Percentiles rank a stretch among this genome's conserved stretches.
These are phyloP conservation scores for Epichloe coenophiala DNA, from an alignment of 2,329 filamentous ascomycete genomes.

Conservation along the genomic window DNA sequence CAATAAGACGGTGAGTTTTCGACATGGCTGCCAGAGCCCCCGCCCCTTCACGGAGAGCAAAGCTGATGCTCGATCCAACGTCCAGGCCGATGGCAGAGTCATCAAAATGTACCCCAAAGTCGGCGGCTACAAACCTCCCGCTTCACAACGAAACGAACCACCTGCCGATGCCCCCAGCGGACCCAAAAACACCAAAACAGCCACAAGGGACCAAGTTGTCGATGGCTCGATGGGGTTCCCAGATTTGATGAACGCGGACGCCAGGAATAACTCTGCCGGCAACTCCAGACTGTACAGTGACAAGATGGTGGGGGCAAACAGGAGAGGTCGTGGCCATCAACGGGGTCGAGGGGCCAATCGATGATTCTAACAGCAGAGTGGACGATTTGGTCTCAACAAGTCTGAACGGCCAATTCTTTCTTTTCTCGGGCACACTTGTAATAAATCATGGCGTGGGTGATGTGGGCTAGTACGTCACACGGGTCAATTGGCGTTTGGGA, in stretches of 20 bases:
- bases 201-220: constrained; percentile 27
- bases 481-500: no score
- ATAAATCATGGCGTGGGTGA: no score
- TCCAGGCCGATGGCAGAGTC: constrained; percentile 57
- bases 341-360: constrained; percentile 6
- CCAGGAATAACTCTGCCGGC: constrained; percentile 9
- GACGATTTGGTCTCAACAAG: neutral
- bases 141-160: constrained; percentile 9
- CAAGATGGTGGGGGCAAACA: constrained; percentile 20
- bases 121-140: constrained; percentile 23
- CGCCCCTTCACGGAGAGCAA: neutral
- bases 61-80: neutral
- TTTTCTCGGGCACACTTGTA: neutral
- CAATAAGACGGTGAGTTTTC: constrained; percentile 53
- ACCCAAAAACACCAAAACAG: constrained; percentile 13
- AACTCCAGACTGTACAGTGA: constrained; percentile 41
- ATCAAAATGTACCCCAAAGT: constrained; percentile 61
- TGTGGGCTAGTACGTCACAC: no score
- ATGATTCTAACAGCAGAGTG: neutral
- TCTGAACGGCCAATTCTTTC: neutral
- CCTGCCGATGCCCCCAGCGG: constrained; percentile 20
- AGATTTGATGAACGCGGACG: constrained; percentile 27
- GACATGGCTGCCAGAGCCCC: neutral
- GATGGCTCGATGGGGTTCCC: constrained; percentile 42
- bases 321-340: constrained; percentile 15